Conservation (phyloP, 257 asterid genomes). For the Gardenia jasminoides region DNA sequence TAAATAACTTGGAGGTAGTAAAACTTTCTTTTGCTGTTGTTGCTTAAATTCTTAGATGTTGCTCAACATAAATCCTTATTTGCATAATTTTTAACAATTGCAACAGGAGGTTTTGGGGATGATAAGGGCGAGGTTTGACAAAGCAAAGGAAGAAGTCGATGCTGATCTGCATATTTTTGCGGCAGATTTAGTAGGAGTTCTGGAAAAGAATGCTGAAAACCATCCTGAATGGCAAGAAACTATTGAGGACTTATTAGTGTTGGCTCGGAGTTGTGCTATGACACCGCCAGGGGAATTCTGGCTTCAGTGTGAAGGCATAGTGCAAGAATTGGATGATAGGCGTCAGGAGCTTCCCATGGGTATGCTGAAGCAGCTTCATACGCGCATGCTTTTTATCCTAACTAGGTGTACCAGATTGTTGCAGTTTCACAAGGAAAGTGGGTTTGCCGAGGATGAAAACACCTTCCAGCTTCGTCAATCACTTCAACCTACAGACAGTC, state of each 20-base stretch:
- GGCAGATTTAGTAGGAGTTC: conserved; percentile 84
- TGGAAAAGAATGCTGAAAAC: conserved; percentile 85
- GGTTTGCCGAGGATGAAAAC: conserved; percentile 83
- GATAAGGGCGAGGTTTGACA: conserved; percentile 91
- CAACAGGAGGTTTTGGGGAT: conserved; percentile 83
- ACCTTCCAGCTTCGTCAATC: conserved; percentile 78
- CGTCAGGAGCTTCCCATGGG: conserved; percentile 99
- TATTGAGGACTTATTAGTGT: conserved; percentile 86
- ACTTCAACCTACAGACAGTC: conserved; percentile 71
- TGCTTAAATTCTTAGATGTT: conserved; percentile 15
- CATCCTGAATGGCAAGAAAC: conserved; percentile 99
- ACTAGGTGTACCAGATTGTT: conserved; percentile 94
- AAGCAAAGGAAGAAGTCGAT: conserved; percentile 99
- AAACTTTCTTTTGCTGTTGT: conserved; percentile 13
- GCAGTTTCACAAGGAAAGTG: conserved; percentile 97
- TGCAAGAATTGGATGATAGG: conserved; percentile 93
- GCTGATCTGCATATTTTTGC: conserved; percentile 94
- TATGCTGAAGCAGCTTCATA: conserved; percentile 86
- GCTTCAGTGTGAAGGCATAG: conserved; percentile 99
- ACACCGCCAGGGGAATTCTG: conserved; percentile 92
- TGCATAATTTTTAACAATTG: conserved; percentile 25
- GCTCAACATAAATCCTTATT: conserved; percentile 21
- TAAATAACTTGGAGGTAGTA: conserved; percentile 90
- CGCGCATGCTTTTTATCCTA: conserved; percentile 97
- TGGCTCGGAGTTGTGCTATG: conserved; percentile 97